phyloP scores from a whole-genome alignment of 176 grass and related monocot genomes.

The Triticum dicoccoides region DNA sequence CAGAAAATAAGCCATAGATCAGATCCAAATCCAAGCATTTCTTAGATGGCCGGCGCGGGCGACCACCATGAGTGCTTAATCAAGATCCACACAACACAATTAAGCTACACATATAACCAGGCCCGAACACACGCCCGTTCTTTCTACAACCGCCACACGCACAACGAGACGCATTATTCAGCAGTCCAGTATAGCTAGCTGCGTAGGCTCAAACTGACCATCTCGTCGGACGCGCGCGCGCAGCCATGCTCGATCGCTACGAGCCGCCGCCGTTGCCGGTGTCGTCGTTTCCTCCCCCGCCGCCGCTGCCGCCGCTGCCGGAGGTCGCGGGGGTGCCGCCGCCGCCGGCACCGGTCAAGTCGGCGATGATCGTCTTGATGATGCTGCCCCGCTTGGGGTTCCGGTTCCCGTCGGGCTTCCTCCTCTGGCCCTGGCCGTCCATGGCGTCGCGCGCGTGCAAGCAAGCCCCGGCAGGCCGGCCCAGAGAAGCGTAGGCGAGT shows the following conservation, averaged over 20 bases:
- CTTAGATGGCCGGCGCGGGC: not conserved
- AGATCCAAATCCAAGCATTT: not conserved
- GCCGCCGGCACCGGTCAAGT: not conserved
- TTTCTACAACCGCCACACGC: not conserved
- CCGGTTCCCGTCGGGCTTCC: slow-evolving; percentile 23
- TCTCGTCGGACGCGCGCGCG: not conserved
- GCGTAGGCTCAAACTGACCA: not conserved
- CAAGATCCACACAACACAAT: not conserved
- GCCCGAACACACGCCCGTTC: not conserved
- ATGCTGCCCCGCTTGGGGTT: slow-evolving; percentile 26
- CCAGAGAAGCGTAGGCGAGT: not conserved
- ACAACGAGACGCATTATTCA: not conserved
- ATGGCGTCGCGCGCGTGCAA: slow-evolving; percentile 10
- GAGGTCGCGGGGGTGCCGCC: not conserved
- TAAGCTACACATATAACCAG: not conserved
- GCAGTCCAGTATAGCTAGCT: not conserved
- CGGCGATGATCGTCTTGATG: slow-evolving; percentile 13
- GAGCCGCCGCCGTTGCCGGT: not conserved
- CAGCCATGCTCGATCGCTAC: not conserved
- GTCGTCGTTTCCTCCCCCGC: not conserved
- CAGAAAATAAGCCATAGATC: not conserved
- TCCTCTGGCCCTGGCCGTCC: slow-evolving; percentile 13
- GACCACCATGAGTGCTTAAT: not conserved
- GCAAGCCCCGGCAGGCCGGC: not conserved
- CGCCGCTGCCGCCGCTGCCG: no score